These are phyloP conservation scores for Apostasia ramifera DNA, from an alignment of 106 monocot species.

Conservation along the genomic window DNA sequence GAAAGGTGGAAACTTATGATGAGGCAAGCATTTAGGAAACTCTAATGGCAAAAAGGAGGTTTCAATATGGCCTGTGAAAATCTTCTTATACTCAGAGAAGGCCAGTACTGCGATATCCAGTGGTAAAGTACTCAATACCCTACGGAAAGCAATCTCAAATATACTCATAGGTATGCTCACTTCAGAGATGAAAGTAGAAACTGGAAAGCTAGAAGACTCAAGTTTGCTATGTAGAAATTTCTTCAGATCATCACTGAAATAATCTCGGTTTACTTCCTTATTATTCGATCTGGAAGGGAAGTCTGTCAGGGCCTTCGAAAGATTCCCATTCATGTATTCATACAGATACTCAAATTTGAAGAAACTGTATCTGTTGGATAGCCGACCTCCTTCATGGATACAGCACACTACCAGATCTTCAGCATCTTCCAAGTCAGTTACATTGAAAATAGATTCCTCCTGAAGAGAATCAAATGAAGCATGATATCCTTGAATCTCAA, in stretches of 20 bases:
- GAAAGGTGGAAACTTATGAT: constrained; percentile 25
- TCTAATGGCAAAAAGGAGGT: constrained; percentile 39
- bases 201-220: constrained; percentile 6
- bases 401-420: constrained; percentile 1
- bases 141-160: constrained; percentile 61
- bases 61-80: constrained; percentile 12
- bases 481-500: constrained; percentile 66
- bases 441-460: not conserved
- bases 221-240: constrained; percentile 21
- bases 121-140: constrained; percentile 32
- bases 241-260: constrained; percentile 19
- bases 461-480: constrained; percentile 14
- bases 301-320: constrained; percentile 19
- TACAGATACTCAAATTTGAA: constrained; percentile 40
- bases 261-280: not conserved
- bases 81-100: constrained; percentile 51
- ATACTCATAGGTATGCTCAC: constrained; percentile 46
- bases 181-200: constrained; percentile 34
- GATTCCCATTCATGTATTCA: constrained; percentile 48
- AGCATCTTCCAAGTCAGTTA: constrained; percentile 1
- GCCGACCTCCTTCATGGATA: constrained; percentile 6
- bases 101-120: constrained; percentile 38
- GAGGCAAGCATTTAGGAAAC: constrained; percentile 28
- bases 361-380: constrained; percentile 8
- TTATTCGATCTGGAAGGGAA: constrained; percentile 1